Percentiles rank a stretch among this genome's conserved stretches.
These are phyloP conservation scores for Stephanocyclus meneghinianus DNA, from an alignment of 352 stramenopile species.

Conservation along the genomic window DNA sequence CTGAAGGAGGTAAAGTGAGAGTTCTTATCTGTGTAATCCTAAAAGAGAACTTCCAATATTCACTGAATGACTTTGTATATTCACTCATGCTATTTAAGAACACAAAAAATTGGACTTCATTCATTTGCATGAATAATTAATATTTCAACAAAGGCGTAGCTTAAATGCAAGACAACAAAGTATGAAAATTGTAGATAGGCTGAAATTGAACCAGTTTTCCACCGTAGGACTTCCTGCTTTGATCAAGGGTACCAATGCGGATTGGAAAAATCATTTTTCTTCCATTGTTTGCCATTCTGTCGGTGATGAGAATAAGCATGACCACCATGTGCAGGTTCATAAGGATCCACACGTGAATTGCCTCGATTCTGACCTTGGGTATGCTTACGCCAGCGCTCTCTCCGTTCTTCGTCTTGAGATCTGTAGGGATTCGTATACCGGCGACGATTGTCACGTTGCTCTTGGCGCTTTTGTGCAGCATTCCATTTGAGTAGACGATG, in stretches of 20 bases:
- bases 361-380: background rate
- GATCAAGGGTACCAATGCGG: background rate
- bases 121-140: background rate
- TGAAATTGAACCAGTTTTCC: no score
- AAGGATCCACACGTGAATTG: constrained; percentile 1
- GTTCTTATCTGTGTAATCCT: no score
- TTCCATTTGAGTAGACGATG: constrained; percentile 7
- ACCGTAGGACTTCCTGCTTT: background rate
- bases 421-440: background rate
- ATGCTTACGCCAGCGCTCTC: constrained; percentile 5
- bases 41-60: no score
- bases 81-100: no score
- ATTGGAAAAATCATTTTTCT: background rate
- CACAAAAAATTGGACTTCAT: background rate
- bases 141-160: no score
- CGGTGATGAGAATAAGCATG: background rate
- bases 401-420: background rate
- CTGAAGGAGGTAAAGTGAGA: background rate
- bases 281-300: background rate
- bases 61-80: no score
- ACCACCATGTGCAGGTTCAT: constrained; percentile 5
- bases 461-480: constrained; percentile 5
- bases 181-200: no score
- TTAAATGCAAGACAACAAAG: no score
- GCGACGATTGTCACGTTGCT: background rate